A percentile compares a stretch with the other conserved stretches of the same genome.
Evolutionary conservation across 1,139 yeast genomes (phyloP).

Genomic region (Suhomyces guaymorum): DNA sequence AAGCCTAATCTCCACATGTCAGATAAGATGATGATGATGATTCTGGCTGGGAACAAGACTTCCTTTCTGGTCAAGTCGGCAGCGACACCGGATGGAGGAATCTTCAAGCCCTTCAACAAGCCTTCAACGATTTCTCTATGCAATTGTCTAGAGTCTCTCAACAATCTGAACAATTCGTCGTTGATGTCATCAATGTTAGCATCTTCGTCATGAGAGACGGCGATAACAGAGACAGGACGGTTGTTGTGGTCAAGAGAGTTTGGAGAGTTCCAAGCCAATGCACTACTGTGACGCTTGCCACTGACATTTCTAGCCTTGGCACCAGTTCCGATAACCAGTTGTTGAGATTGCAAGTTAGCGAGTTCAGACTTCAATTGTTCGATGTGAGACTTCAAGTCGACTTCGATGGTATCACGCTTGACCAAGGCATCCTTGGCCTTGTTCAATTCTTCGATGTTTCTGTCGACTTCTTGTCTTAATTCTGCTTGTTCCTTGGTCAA

Average conservation of each 20-base stretch:
- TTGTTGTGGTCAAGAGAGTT: constrained; percentile 33
- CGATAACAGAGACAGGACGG: constrained; percentile 61
- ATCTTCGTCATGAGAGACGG: constrained; percentile 56
- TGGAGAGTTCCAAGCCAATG: constrained; percentile 38
- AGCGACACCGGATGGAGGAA: constrained; percentile 83
- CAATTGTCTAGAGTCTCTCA: constrained; percentile 77
- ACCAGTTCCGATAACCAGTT: constrained; percentile 13
- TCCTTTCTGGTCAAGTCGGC: constrained; percentile 85
- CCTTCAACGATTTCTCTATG: constrained; percentile 89
- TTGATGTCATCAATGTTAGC: constrained; percentile 67
- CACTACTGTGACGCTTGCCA: constrained; percentile 46
- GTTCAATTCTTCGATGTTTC: constrained; percentile 62
- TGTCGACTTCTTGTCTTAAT: constrained; percentile 62
- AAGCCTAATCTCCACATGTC: constrained; percentile 99
- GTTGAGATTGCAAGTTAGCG: constrained; percentile 49
- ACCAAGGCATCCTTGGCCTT: constrained; percentile 61
- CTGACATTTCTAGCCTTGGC: constrained; percentile 30
- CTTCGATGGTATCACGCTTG: constrained; percentile 67
- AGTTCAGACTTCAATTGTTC: constrained; percentile 69
- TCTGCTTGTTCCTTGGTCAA: constrained; percentile 65
- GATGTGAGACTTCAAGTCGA: constrained; percentile 66
- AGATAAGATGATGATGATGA: constrained; percentile 84
- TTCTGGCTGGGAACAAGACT: constrained; percentile 94
- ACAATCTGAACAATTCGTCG: constrained; percentile 67
- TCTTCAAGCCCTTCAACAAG: constrained; percentile 79